These are phyloP conservation scores for Henningerozyma blattae DNA, from an alignment of 805 yeast species.

Conservation along the genomic window DNA sequence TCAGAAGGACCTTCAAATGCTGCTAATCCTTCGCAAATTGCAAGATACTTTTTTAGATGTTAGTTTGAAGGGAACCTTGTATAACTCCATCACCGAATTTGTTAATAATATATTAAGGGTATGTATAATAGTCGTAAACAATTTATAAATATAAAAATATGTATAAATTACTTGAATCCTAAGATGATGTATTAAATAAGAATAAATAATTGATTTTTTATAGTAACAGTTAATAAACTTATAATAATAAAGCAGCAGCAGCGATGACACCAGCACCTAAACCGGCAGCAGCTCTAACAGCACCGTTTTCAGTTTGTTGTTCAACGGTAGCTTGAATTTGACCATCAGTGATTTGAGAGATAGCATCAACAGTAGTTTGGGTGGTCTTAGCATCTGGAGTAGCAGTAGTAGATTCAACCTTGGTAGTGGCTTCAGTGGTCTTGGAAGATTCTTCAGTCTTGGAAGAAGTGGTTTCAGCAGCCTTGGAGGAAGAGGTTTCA, in stretches of 20 bases:
- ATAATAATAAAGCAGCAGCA: conserved; percentile 13
- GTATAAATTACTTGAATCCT: no score
- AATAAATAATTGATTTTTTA: no score
- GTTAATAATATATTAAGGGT: background rate
- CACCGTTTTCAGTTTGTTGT: conserved; percentile 14
- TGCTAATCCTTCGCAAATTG: no score
- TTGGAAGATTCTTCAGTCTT: no score
- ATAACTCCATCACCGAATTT: background rate
- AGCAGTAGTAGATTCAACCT: conserved; percentile 1
- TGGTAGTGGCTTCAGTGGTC: background rate
- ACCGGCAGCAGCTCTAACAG: conserved; percentile 12
- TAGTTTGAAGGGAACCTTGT: background rate
- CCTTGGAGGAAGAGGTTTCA: conserved; percentile 10
- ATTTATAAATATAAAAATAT: no score
- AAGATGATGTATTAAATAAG: background rate
- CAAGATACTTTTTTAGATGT: no score
- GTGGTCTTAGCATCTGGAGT: background rate
- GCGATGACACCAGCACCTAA: conserved; percentile 13
- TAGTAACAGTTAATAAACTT: background rate
- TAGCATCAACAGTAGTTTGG: background rate
- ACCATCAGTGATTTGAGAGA: conserved; percentile 1
- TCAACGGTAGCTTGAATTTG: background rate
- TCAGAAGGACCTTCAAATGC: no score
- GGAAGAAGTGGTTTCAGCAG: background rate
- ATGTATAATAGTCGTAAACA: no score